Base-by-base conservation (phyloP, 1,284 basidiomycete genomes). In the Mycosarcoma mackinlayi region DNA sequence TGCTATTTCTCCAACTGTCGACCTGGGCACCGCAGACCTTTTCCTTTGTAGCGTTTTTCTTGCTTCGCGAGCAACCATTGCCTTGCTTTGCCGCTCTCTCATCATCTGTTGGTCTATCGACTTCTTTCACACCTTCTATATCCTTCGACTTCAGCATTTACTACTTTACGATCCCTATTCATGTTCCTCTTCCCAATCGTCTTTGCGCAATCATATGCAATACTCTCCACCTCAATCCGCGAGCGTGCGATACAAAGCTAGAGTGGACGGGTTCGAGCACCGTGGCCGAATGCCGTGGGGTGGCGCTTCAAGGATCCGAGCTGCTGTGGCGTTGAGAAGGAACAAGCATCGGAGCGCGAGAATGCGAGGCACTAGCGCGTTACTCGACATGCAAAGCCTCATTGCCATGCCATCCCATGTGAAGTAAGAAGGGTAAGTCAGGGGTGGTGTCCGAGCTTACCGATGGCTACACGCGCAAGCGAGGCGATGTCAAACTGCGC, bases 1-100 rank as follows among this genome's bases (percentile, higher is more conserved):
- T 40, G 39, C 21, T 45, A 45, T n/a, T 28, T 18, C 30, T 46
- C 56, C 63, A 66, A 66, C 63, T 55, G 63, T 40, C 54, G 49
- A 42, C 39, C 47, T 55, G 42, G 24, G 37, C 30, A 24, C 34
- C 39, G 52, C 48, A 48, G 56, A 27, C 47, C 33, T 16, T 18
- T 14, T n/a, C 21, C 18, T 8, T 18, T 8, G 25, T 10, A 7
- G 11, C 30, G 24, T 38, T 30, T 18, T 33, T 6, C 33, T 35
- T 31, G 30, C 30, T 31, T 4, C 8, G 30, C 30, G 8, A 10
- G 30, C 4, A 31, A 31, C 30, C 34, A 35, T 35, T 16, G 34
- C 10, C n/a, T 35, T 18, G 14, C 13, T 35, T n/a, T n/a, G n/a
- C n/a, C n/a, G n/a, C n/a, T n/a, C 6, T 19, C 45, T 35, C 23